Evolutionary conservation across 1,284 basidiomycete genomes (phyloP).

Genomic region (Trametes hirsuta): DNA sequence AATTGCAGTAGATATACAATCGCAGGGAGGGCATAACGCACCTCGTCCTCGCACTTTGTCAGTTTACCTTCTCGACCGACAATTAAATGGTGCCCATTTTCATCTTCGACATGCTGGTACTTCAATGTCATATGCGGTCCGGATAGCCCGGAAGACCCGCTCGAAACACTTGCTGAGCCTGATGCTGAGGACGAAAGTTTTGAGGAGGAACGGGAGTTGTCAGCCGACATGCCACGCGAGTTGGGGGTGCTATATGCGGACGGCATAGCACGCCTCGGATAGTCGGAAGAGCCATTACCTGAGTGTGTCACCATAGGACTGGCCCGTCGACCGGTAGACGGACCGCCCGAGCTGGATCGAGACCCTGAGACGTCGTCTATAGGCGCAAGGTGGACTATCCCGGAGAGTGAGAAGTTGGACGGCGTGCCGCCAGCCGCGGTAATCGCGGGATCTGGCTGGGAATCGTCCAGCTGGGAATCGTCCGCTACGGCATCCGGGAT

Average conservation of each 20-base stretch:
- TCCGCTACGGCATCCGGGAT: slow-evolving; percentile 1
- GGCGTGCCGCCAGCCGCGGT: not conserved
- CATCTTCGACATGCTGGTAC: slow-evolving; percentile 71
- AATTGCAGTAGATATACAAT: not conserved
- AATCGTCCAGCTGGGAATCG: not conserved
- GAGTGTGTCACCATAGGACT: slow-evolving; percentile 16
- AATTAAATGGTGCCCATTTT: slow-evolving; percentile 76
- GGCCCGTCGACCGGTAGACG: slow-evolving; percentile 24
- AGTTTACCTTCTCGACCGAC: slow-evolving; percentile 75
- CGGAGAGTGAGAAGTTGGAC: slow-evolving; percentile 45
- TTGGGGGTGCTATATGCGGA: not conserved
- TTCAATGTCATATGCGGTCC: slow-evolving; percentile 53
- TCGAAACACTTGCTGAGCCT: slow-evolving; percentile 8
- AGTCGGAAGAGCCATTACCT: slow-evolving; percentile 3
- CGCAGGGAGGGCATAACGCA: slow-evolving; percentile 26
- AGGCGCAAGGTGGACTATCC: slow-evolving; percentile 55
- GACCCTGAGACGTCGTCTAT: slow-evolving; percentile 21
- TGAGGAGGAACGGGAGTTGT: slow-evolving; percentile 21
- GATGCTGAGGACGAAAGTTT: slow-evolving; percentile 2
- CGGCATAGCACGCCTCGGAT: not conserved
- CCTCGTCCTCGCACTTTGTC: slow-evolving; percentile 82
- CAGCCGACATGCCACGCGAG: slow-evolving; percentile 21
- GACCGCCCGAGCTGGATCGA: slow-evolving; percentile 18
- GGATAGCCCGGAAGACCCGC: slow-evolving; percentile 23
- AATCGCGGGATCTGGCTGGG: not conserved